Percentiles rank a stretch among this genome's conserved stretches.
Evolutionary conservation across 345 rosid genomes (phyloP).

Genomic region (Mangifera indica): DNA sequence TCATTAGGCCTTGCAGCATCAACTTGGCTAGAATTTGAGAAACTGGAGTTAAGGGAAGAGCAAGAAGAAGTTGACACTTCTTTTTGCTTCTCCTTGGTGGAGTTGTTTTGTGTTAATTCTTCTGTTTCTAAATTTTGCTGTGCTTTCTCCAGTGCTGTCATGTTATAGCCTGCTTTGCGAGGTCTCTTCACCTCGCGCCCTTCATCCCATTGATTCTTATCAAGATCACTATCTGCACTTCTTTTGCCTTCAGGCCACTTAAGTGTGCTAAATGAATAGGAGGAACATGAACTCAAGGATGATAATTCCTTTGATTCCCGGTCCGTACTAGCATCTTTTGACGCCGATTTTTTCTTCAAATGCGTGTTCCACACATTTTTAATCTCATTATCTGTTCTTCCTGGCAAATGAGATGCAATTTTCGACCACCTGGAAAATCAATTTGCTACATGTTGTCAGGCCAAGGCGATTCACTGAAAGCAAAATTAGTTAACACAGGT

Average conservation of each 20-base stretch:
- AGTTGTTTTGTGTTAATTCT: neutral
- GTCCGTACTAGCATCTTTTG: slow-evolving; percentile 6
- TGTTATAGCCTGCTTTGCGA: neutral
- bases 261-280: slow-evolving; percentile 30
- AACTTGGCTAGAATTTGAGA: too few species aligned
- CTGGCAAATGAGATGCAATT: slow-evolving; percentile 75
- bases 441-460: neutral
- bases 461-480: neutral
- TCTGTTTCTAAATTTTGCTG: neutral
- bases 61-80: slow-evolving; percentile 35
- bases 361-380: slow-evolving; percentile 91
- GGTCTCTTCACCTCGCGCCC: slow-evolving; percentile 26
- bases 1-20: too few species aligned
- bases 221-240: neutral
- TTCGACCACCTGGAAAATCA: slow-evolving; percentile 72
- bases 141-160: too few species aligned
- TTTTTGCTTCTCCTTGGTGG: slow-evolving; percentile 25
- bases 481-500: neutral
- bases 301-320: slow-evolving; percentile 25
- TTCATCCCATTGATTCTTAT: slow-evolving; percentile 17
- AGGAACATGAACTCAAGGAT: slow-evolving; percentile 31
- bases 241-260: slow-evolving; percentile 2
- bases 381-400: slow-evolving; percentile 93
- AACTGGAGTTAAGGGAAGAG: slow-evolving; percentile 38
- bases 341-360: slow-evolving; percentile 54